These are phyloP conservation scores for Cyclanthera cordifolia DNA, from an alignment of 306 rosid species.

Conservation along the genomic window DNA sequence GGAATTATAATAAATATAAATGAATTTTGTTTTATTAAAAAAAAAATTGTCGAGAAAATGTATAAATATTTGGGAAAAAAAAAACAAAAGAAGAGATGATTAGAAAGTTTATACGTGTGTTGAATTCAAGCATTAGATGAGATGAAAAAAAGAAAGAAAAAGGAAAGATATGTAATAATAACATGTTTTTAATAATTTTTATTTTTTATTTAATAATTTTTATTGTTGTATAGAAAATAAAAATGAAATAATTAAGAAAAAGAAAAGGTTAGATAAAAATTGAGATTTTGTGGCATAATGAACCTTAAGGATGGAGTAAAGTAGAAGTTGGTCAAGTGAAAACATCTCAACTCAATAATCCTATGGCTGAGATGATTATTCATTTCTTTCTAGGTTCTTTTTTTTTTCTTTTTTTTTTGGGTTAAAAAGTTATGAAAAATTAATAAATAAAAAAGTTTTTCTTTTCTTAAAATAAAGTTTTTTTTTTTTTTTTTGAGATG, in stretches of 20 bases:
- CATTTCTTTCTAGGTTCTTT: background rate
- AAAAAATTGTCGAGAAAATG: no score
- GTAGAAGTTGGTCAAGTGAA: slow-evolving; percentile 6
- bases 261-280: background rate
- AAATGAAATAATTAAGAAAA: background rate
- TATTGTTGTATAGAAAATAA: no score
- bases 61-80: no score
- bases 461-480: no score
- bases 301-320: background rate
- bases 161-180: background rate
- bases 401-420: background rate
- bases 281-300: background rate
- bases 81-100: background rate
- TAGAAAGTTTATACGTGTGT: background rate
- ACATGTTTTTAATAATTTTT: background rate
- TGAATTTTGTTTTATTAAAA: no score
- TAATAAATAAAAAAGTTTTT: no score
- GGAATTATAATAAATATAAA: background rate
- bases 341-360: slow-evolving; percentile 9
- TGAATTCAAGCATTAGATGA: background rate
- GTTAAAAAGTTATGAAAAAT: no score
- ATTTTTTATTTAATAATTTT: no score
- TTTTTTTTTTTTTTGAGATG: no score
- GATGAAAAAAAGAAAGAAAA: background rate
- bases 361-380: background rate